These are phyloP conservation scores for Aspergillus floridensis DNA, from an alignment of 2,329 filamentous ascomycete species.

Conservation along the genomic window DNA sequence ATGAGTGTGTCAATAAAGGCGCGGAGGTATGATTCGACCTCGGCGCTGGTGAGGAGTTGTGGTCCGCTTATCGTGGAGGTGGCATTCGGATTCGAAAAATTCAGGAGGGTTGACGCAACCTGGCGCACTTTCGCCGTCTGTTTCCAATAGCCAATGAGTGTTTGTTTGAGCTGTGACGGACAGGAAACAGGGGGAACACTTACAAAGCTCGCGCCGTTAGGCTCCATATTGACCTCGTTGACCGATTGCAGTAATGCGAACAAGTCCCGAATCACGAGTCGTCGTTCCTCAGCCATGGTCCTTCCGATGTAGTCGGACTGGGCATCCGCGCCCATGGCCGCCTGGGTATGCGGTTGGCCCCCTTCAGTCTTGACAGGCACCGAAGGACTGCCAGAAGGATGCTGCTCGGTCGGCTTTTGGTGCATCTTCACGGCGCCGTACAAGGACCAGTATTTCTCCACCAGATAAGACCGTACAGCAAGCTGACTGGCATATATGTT, in stretches of 20 bases:
- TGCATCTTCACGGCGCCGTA: slow-evolving; percentile 59
- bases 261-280: slow-evolving; percentile 77
- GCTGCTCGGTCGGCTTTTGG: slow-evolving; percentile 19
- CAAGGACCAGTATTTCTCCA: slow-evolving; percentile 80
- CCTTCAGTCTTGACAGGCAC: slow-evolving; percentile 21
- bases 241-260: slow-evolving; percentile 72
- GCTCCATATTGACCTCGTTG: slow-evolving; percentile 80
- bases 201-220: slow-evolving; percentile 64
- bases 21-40: slow-evolving; percentile 68
- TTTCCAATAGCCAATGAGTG: background rate
- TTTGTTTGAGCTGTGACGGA: background rate
- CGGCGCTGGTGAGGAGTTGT: slow-evolving; percentile 37
- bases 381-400: slow-evolving; percentile 13
- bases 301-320: slow-evolving; percentile 53
- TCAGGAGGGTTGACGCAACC: slow-evolving; percentile 75
- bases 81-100: slow-evolving; percentile 48
- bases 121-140: slow-evolving; percentile 80
- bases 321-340: slow-evolving; percentile 35
- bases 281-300: slow-evolving; percentile 71
- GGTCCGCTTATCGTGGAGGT: slow-evolving; percentile 24
- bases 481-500: slow-evolving; percentile 84
- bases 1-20: slow-evolving; percentile 73
- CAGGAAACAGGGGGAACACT: slow-evolving; percentile 30
- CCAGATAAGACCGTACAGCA: slow-evolving; percentile 76
- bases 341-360: slow-evolving; percentile 23